Evolutionary conservation across 2,329 filamentous ascomycete species (phyloP).

Genomic region (Coniochaeta sp.): DNA sequence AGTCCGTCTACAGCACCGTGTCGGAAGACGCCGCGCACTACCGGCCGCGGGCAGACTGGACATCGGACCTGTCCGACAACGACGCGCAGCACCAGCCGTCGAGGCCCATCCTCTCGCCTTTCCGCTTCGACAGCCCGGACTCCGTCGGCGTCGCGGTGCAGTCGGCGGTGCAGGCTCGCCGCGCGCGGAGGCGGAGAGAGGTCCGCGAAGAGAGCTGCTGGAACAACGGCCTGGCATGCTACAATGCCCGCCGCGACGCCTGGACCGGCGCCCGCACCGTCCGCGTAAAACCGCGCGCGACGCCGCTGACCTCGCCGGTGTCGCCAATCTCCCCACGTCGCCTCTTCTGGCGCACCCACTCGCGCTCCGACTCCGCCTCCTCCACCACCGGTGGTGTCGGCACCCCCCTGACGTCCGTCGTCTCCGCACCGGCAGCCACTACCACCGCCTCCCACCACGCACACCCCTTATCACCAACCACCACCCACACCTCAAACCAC

Average conservation of each 20-base stretch:
- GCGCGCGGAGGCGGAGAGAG: slow-evolving; percentile 48
- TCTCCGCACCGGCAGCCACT: neutral
- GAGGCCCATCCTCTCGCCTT: slow-evolving; percentile 32
- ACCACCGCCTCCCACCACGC: neutral
- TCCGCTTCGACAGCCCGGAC: slow-evolving; percentile 43
- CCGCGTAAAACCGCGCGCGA: slow-evolving; percentile 41
- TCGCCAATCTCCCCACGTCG: slow-evolving; percentile 38
- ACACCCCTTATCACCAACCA: slow-evolving; percentile 18
- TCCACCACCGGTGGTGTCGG: slow-evolving; percentile 5
- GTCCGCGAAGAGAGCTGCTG: slow-evolving; percentile 61
- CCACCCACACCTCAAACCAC: slow-evolving; percentile 18
- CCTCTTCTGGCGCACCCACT: slow-evolving; percentile 39
- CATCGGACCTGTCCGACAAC: slow-evolving; percentile 48
- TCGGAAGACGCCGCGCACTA: slow-evolving; percentile 47
- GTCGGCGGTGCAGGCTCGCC: slow-evolving; percentile 37
- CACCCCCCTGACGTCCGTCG: slow-evolving; percentile 8
- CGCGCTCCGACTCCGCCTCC: slow-evolving; percentile 30
- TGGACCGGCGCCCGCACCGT: slow-evolving; percentile 74
- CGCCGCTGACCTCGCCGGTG: slow-evolving; percentile 17
- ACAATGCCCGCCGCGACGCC: slow-evolving; percentile 66
- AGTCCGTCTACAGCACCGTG: slow-evolving; percentile 49
- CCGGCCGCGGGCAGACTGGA: slow-evolving; percentile 46
- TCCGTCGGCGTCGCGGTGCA: slow-evolving; percentile 35
- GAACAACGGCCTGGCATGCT: slow-evolving; percentile 80
- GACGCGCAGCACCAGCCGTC: slow-evolving; percentile 16